phyloP scores from a whole-genome alignment of 1,139 yeast genomes.

The Tardiomyces blankii region DNA sequence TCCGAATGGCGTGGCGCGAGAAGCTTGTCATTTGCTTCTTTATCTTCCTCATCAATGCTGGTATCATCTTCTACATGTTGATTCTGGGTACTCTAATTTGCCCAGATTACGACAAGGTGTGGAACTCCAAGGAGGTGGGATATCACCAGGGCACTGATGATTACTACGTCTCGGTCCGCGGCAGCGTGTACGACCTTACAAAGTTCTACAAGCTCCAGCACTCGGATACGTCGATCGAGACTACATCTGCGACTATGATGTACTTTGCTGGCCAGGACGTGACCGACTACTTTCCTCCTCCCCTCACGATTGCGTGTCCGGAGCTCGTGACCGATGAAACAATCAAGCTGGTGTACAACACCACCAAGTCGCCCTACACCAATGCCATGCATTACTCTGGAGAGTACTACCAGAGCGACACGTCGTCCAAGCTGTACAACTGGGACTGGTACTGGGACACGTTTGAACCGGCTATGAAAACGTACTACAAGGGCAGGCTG shows the following conservation, averaged over 20 bases:
- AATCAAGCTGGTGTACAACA: conserved; percentile 20
- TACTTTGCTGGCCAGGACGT: conserved; percentile 30
- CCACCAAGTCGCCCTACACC: conserved; percentile 18
- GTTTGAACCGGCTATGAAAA: conserved; percentile 25
- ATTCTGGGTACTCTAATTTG: conserved; percentile 28
- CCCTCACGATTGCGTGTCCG: conserved; percentile 30
- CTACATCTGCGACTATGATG: conserved; percentile 24
- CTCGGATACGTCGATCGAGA: conserved; percentile 25
- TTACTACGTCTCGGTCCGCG: conserved; percentile 29
- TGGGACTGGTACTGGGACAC: conserved; percentile 27
- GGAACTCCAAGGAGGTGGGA: conserved; percentile 27
- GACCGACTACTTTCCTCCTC: conserved; percentile 31
- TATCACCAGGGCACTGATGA: conserved; percentile 27
- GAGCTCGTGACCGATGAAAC: conserved; percentile 24
- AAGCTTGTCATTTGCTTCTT: conserved; percentile 27
- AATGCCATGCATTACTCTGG: conserved; percentile 26
- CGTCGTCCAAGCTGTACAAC: conserved; percentile 23
- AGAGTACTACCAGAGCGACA: conserved; percentile 13
- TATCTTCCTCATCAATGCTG: conserved; percentile 25
- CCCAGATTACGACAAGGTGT: conserved; percentile 31
- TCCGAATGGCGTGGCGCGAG: conserved; percentile 33
- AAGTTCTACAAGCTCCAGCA: conserved; percentile 30
- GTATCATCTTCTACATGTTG: conserved; percentile 31
- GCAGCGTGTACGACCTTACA: conserved; percentile 31
- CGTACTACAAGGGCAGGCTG: conserved; percentile 28